Base-by-base conservation (phyloP, 2,329 filamentous ascomycete species). In the Xylariaceae sp. region DNA sequence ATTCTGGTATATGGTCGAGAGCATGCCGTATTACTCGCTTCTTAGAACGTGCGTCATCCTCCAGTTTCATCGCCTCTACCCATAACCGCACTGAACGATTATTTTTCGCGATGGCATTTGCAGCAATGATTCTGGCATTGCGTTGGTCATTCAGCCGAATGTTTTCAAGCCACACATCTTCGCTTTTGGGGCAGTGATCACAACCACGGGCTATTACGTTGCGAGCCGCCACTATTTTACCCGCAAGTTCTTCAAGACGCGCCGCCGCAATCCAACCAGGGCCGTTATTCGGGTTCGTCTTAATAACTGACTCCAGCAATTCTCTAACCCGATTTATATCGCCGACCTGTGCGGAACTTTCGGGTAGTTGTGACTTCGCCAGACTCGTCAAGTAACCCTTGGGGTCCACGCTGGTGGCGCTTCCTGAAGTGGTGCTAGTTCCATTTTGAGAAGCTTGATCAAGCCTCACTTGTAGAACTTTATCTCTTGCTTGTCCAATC, bases 221-320 rank as follows among this genome's bases (percentile, higher is more conserved):
- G 53, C 92, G 84, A 9, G 94, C 94, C 3, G 91, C 87, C 5
- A 95, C 91, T 53, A 89, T 87, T 72, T 95, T 95, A 44, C 92
- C 92, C 2, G 94, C 94, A 58, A 95, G 77, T 70, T 97, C 91
- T 71, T 99, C 95, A 47, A 99, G 73, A 66, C 94, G 84, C 12
- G 92, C 91, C 3, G 94, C 89, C 3, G 95, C 94, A 64, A 99
- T 95, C 88, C 95, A 99, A 26, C 91, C 94, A 7, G 94, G 89
- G 0, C 89, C 91, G 67, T 97, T 95, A 60, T 89, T 91, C 2
- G 92, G 89, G 70, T 99, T 99, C 6, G 92, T 96, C 73, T 94
- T 95, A 70, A 96, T 95, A 46, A 97, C 94, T 0, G 92, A 97
- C 68, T 96, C 91, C n/a, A 99, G 76, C 37, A 99, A 79, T 60